Base-by-base conservation (phyloP, 73 alveolate species). In the Uronychia setigera region DNA sequence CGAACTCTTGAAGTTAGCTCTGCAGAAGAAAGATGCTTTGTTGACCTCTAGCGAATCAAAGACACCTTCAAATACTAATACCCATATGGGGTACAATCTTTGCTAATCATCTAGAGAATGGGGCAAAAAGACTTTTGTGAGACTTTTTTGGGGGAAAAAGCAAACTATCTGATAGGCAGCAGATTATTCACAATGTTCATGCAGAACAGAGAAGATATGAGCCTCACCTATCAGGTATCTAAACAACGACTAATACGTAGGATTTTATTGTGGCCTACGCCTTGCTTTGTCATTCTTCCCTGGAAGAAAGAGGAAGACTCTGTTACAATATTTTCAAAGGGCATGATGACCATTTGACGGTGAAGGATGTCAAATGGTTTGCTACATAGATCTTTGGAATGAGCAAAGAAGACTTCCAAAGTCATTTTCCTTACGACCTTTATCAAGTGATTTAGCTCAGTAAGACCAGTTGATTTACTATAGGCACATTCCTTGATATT, bases 201-300 rank as follows among this genome's bases (percentile, higher is more conserved):
- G n/a, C 67, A 11, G n/a, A 46, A 46, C 67, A 11, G 19, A 19
- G 5, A 46, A 11, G 67, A 46, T 19, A 11, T 11, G n/a, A 46
- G n/a, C 19, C 67, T 46, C 67, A 19, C n/a, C 67, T 46, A 46
- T 46, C 67, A 46, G 67, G 67, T 46, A 19, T n/a, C n/a, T n/a
- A 46, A 19, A 46, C 67, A 19, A 19, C 19, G n/a, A 46, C 19
- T 26, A 31, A 0, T 33, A 60, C 79, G 26, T 27, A 46, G 87
- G 79, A 35, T 9, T 80, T 80, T 35, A 67, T 67, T 67, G 79
- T 67, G 13, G 79, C 78, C 31, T 34, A 80, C 34, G 80, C 78
- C 26, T 33, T 67, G 1, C 79, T 67, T 5, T 5, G 1, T 5
- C 32, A 67, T 67, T 67, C 79, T 30, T 67, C 79, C 5, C 30